Evolutionary conservation across 768 basidiomycete genomes (phyloP), one percentile per base, ranked within the genome.

Genomic region (Boletellus emodensis): DNA sequence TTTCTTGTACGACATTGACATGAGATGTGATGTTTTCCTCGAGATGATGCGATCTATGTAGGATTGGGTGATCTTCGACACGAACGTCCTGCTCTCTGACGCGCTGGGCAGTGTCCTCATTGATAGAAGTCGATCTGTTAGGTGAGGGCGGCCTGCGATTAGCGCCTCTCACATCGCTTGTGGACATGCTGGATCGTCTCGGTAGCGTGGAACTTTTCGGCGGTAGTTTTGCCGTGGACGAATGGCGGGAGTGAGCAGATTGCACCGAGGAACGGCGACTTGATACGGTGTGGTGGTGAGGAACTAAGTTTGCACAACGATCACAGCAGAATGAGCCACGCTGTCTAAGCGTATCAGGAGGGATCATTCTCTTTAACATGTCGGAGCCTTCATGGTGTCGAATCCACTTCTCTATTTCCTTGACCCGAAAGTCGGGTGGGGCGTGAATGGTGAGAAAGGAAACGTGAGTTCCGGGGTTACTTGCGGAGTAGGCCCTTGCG

Each of bases 391-490:
- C 59, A 1, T 84, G 79, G 28, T 77, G 72, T 50, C 79, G 73
- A 59, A 85, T 79, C 87, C 87, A 89, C 51, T 80, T 81, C 60
- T 89, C 86, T 80, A 89, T 85, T 66, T 86, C 85, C 67, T 85
- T 85, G 34, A 87, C 67, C 17, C 85, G 76, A 61, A 89, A 89
- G 62, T 89, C 86, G 32, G 77, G 62, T 3, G 86, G 85, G 1
- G 87, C 84, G 43, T 85, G 74, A 35, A 86, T 69, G 11, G 84
- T 83, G 54, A 82, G 81, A 66, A 87, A 87, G 30, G 77, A 71
- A 46, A 73, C 68, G 15, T 67, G 64, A 32, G 73, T 65, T 44
- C 72, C 63, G 48, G 72, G 66, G 38, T 66, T 73, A 24, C 71
- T 63, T 28, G 72, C 62, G 12, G 76, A 69, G 44, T 68, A 61